Evolutionary conservation across 1,284 basidiomycete genomes (phyloP), one percentile per base, ranked within the genome.

Genomic region (Moesziomyces sp.): DNA sequence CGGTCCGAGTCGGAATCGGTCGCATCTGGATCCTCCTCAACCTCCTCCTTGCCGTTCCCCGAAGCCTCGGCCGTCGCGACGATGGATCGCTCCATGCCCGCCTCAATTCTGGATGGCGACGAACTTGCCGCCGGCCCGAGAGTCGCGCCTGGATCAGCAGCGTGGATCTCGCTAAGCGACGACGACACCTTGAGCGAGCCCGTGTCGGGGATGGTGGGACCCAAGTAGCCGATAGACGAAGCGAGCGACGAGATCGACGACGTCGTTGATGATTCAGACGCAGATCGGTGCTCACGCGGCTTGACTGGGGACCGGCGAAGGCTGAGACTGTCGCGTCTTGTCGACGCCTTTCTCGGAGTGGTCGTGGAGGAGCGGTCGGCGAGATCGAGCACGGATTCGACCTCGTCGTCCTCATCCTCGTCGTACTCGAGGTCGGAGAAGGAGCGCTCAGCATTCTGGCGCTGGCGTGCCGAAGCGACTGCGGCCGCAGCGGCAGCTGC

Each of bases 221-320:
- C 63, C 63, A 67, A 53, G 56, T 73, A 67, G 18, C 70, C 70
- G 19, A 63, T 13, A 16, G 70, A 73, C 5, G 69, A 72, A 0
- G 63, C 59, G 10, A 56, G 21, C 1, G 62, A 66, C 3, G 63
- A 47, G 16, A 47, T 33, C 6, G 52, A 51, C 18, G 62, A 58
- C 1, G 47, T 44, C 1, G 52, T 42, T 3, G 65, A 68, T 9
- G 58, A 58, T 5, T 58, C 40, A 0, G 68, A 65, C 14, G 58
- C 52, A 6, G 58, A 62, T 3, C 69, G 51, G 5, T 51, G 35
- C 23, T 52, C 54, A 18, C 67, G 61, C 19, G 35, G 10, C 33
- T 60, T 69, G 44, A 50, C 26, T 2, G 52, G 33, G 0, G 56
- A 63, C 0, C 52, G 52, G 11, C 56, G 58, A 5, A 62, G 23